A percentile compares a stretch with the other conserved stretches of the same genome.
phyloP scores from a whole-genome alignment of 257 asterid species.

The Lycium barbarum region DNA sequence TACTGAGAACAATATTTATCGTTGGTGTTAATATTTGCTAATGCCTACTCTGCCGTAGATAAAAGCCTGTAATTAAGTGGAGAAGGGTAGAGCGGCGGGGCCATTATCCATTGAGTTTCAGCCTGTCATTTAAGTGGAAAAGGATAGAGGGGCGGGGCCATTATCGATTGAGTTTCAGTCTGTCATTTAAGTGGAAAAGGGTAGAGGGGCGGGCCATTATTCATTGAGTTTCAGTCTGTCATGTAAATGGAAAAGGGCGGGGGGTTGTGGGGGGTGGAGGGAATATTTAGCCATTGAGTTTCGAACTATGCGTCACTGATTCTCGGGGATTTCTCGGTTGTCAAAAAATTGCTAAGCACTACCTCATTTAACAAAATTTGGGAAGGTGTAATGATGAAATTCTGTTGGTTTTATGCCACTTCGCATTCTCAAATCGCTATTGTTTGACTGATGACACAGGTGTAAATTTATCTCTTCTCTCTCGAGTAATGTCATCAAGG shows the following conservation, averaged over 20 bases:
- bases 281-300: too few species aligned
- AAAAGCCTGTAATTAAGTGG: neutral
- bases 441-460: conserved; percentile 44
- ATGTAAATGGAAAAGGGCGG: too few species aligned
- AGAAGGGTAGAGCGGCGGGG: neutral
- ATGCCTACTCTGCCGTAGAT: neutral
- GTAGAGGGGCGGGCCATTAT: too few species aligned
- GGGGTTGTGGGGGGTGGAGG: too few species aligned
- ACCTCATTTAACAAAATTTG: neutral
- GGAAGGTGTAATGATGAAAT: neutral
- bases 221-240: too few species aligned
- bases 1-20: neutral
- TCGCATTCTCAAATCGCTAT: neutral
- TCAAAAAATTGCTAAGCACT: neutral
- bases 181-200: too few species aligned
- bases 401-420: neutral
- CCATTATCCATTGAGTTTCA: neutral
- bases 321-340: neutral
- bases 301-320: neutral
- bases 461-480: conserved; percentile 83
- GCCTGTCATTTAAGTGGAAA: too few species aligned
- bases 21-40: neutral
- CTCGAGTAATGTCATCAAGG: conserved; percentile 93
- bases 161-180: too few species aligned
- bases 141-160: too few species aligned